Conservation (phyloP, 208 protist genomes). For the Balamuthia mandrillaris region DNA sequence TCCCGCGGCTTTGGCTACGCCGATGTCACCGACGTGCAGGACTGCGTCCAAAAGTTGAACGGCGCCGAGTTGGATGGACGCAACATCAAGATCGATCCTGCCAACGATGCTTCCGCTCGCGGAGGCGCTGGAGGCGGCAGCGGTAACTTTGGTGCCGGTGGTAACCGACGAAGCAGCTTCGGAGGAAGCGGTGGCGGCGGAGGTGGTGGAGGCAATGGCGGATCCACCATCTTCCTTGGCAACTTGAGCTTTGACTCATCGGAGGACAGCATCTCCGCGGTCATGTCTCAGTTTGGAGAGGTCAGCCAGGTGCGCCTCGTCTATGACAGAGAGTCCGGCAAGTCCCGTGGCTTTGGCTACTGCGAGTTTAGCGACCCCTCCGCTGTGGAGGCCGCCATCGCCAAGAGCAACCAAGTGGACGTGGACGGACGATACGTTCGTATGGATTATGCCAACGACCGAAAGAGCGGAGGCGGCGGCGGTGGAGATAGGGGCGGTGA, state of each 20-base stretch:
- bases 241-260: constrained; percentile 3
- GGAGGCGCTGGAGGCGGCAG: not conserved
- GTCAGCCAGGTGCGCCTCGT: not conserved
- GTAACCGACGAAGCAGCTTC: not conserved
- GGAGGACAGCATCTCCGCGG: constrained; percentile 13
- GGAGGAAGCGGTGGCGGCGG: not conserved
- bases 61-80: not conserved
- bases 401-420: not conserved
- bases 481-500: not conserved
- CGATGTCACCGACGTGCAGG: not conserved
- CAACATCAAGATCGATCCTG: not conserved
- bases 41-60: not conserved
- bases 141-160: not conserved
- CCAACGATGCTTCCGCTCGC: not conserved
- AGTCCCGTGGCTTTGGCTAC: constrained; percentile 11
- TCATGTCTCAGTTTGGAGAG: not conserved
- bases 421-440: not conserved
- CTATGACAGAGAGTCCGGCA: not conserved
- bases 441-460: not conserved
- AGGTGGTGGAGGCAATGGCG: too few species aligned
- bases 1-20: not conserved
- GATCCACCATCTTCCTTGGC: constrained; percentile 22
- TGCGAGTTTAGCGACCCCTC: not conserved
- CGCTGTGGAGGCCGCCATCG: not conserved
- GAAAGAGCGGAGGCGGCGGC: not conserved